Percentiles rank a stretch among this genome's conserved stretches.
Conservation (phyloP, 1,284 basidiomycete species). For the Vanrija sp. region DNA sequence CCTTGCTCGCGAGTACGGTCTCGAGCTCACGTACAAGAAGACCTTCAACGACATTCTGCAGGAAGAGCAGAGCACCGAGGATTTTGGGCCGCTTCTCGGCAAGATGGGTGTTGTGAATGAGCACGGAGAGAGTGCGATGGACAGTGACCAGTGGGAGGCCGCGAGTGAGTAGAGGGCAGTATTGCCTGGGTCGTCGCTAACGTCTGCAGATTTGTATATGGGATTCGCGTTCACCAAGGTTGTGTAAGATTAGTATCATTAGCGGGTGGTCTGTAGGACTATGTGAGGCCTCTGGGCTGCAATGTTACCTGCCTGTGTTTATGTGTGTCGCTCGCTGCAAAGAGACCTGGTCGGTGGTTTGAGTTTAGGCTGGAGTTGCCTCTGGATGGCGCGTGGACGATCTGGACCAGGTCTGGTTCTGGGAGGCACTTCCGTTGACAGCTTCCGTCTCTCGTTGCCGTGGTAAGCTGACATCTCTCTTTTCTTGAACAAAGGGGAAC, state of each 20-base stretch:
- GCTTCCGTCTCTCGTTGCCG: too few relatives aligned
- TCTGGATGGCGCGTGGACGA: too few relatives aligned
- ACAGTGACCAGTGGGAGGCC: conserved; percentile 91
- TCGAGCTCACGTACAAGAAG: conserved; percentile 72
- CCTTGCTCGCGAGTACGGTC: conserved; percentile 75
- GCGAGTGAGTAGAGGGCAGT: conserved; percentile 66
- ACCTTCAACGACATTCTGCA: conserved; percentile 84
- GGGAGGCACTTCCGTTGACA: too few relatives aligned
- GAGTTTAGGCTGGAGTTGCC: too few relatives aligned
- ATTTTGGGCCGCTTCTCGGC: conserved; percentile 72
- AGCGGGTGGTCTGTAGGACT: neutral
- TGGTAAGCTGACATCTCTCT: too few relatives aligned
- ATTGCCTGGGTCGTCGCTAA: neutral
- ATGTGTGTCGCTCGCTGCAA: too few relatives aligned
- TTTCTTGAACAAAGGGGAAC: too few relatives aligned
- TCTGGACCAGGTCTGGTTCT: too few relatives aligned
- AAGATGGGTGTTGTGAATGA: conserved; percentile 84
- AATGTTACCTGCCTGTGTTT: neutral
- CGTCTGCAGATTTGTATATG: conserved; percentile 67
- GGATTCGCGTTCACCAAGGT: conserved; percentile 75
- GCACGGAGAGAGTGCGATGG: conserved; percentile 81
- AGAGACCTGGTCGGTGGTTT: too few relatives aligned
- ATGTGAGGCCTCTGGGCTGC: too few relatives aligned
- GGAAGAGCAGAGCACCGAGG: conserved; percentile 68
- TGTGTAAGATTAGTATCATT: conserved; percentile 34